A percentile compares a stretch with the other conserved stretches of the same genome.
Evolutionary conservation across 345 rosid species (phyloP).

Genomic region (Eucalyptus rudis): DNA sequence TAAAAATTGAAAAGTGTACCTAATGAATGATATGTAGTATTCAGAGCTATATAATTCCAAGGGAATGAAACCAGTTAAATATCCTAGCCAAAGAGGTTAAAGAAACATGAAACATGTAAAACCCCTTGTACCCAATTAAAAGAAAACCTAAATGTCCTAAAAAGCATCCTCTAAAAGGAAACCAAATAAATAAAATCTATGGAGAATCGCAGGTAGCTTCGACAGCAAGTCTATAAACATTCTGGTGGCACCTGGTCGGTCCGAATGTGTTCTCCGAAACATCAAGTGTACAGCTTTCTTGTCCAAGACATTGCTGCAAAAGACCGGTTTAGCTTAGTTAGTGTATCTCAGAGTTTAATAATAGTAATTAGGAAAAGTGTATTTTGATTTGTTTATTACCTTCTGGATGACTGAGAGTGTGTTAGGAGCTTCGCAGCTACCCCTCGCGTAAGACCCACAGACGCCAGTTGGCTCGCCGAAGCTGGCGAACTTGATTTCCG

Average conservation of each 20-base stretch:
- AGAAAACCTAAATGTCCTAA: background rate
- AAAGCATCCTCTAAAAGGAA: background rate
- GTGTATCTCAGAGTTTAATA: background rate
- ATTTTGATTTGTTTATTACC: background rate
- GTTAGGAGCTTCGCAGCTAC: background rate
- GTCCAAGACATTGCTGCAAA: slow-evolving; percentile 13
- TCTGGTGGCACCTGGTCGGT: background rate
- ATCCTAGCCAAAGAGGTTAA: background rate
- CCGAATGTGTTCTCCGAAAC: slow-evolving; percentile 13
- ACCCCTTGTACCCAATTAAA: background rate
- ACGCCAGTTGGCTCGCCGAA: slow-evolving; percentile 18
- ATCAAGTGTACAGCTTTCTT: background rate
- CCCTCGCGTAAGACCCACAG: slow-evolving; percentile 8
- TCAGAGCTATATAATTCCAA: background rate
- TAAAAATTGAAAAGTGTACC: background rate
- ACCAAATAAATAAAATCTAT: background rate
- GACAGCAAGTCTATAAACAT: slow-evolving; percentile 2
- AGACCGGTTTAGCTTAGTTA: background rate
- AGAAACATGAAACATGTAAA: background rate
- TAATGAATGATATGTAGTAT: background rate
- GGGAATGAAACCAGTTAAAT: background rate
- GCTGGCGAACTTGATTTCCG: slow-evolving; percentile 23
- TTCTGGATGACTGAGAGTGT: background rate
- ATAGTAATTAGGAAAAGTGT: background rate
- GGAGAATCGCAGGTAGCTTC: slow-evolving; percentile 8